A percentile compares a stretch with the other conserved stretches of the same genome.
Conservation (phyloP, 163 green algal genomes). For the Prototheca stagnorum region DNA sequence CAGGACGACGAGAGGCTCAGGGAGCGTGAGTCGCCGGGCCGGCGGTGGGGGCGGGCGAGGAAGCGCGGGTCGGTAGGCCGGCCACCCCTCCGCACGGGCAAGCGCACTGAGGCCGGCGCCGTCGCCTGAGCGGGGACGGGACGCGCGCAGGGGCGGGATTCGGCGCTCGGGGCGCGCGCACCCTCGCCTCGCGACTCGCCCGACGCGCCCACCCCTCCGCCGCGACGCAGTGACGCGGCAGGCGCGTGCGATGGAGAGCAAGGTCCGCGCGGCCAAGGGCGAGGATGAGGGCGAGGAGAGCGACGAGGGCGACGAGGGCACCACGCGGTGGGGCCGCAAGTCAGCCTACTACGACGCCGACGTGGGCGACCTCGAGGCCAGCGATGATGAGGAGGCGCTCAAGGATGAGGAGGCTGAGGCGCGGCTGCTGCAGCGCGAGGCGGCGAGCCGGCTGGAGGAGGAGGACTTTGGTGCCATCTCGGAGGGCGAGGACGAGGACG, state of each 20-base stretch:
- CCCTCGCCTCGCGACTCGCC: neutral
- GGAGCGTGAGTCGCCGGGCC: conserved; percentile 15
- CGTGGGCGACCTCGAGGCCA: conserved; percentile 32
- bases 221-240: conserved; percentile 37
- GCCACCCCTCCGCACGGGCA: no score
- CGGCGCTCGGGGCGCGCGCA: neutral
- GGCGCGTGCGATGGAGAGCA: conserved; percentile 37
- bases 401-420: conserved; percentile 68
- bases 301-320: conserved; percentile 20
- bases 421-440: conserved; percentile 46
- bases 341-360: conserved; percentile 64
- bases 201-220: neutral
- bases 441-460: conserved; percentile 29
- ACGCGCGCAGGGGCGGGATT: no score
- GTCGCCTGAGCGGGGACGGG: no score
- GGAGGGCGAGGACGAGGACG: conserved; percentile 15
- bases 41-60: neutral
- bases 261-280: conserved; percentile 33
- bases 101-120: no score
- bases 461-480: conserved; percentile 54
- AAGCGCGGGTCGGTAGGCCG: neutral
- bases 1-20: conserved; percentile 17
- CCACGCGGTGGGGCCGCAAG: conserved; percentile 49
- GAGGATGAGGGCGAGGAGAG: conserved; percentile 23
- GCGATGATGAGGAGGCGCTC: conserved; percentile 57